Evolutionary conservation across 2,329 filamentous ascomycete genomes (phyloP).

Genomic region (Helicocarpus griseus): DNA sequence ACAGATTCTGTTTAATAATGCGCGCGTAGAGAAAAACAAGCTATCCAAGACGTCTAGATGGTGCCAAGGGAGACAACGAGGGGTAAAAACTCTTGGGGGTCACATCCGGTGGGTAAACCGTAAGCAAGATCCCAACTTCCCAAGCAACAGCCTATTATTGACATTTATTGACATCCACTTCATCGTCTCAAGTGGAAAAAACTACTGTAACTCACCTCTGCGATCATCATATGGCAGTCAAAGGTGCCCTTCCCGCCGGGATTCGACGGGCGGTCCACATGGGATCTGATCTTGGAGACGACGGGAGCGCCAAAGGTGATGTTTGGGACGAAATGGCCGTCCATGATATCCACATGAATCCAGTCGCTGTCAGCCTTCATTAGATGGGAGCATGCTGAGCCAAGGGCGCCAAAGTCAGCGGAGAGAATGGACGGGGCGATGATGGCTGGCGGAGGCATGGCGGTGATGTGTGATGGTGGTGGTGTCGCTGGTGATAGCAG

Average conservation of each 20-base stretch:
- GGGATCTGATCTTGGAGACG: conserved; percentile 81
- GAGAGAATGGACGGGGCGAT: conserved; percentile 98
- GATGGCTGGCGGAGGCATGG: conserved; percentile 82
- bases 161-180: no score
- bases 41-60: no score
- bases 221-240: conserved; percentile 99
- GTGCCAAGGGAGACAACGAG: no score
- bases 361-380: conserved; percentile 83
- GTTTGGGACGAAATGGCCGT: conserved; percentile 97
- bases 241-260: conserved; percentile 79
- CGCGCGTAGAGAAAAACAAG: no score
- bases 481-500: background rate
- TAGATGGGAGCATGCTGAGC: conserved; percentile 74
- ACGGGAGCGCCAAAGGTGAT: conserved; percentile 95
- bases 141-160: no score
- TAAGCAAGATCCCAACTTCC: no score
- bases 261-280: conserved; percentile 65
- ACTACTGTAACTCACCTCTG: conserved; percentile 62
- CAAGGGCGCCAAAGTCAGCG: conserved; percentile 85
- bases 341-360: conserved; percentile 96
- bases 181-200: background rate
- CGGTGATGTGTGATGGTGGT: no score
- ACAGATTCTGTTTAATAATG: no score
- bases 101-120: no score
- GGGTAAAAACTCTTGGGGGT: no score